Conservation (phyloP, 164 flowering plant genomes). For the Nymphaea colorata region DNA sequence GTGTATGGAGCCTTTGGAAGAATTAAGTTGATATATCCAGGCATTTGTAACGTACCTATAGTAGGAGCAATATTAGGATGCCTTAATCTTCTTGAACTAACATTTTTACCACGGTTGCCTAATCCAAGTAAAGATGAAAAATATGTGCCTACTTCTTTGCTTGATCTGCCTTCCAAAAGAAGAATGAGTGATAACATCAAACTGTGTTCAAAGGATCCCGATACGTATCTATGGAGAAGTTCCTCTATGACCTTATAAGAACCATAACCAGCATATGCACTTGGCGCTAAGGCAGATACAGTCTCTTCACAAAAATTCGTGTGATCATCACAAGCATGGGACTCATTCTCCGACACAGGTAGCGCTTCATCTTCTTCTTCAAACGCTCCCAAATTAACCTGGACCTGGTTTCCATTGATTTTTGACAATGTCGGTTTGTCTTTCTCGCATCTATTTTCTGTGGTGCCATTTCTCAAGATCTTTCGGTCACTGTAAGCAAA, state of each 20-base stretch:
- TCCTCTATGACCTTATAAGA: constrained; percentile 34
- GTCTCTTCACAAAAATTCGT: constrained; percentile 38
- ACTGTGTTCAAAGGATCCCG: constrained; percentile 62
- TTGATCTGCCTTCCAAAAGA: constrained; percentile 55
- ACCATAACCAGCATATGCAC: constrained; percentile 43
- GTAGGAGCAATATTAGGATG: constrained; percentile 82
- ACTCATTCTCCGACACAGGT: constrained; percentile 7
- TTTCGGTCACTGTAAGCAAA: constrained; percentile 29
- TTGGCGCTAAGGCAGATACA: constrained; percentile 55
- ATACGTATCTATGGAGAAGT: constrained; percentile 32
- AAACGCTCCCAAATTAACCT: constrained; percentile 8
- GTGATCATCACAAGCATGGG: constrained; percentile 18
- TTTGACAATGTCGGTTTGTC: constrained; percentile 1
- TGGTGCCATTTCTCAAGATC: constrained; percentile 13
- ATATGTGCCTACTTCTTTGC: constrained; percentile 37
- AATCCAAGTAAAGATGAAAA: constrained; percentile 66
- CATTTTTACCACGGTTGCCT: constrained; percentile 44
- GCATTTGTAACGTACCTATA: constrained; percentile 50
- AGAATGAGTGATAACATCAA: constrained; percentile 42
- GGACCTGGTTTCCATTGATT: constrained; percentile 7
- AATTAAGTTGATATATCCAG: constrained; percentile 29
- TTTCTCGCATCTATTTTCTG: constrained; percentile 3
- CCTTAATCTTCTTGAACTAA: constrained; percentile 60
- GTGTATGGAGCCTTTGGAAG: constrained; percentile 61
- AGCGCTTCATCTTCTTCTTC: constrained; percentile 5